Evolutionary conservation across 2,329 filamentous ascomycete species (phyloP), one percentile per base, ranked within the genome.

Genomic region (Microdochium trichocladiopsis): DNA sequence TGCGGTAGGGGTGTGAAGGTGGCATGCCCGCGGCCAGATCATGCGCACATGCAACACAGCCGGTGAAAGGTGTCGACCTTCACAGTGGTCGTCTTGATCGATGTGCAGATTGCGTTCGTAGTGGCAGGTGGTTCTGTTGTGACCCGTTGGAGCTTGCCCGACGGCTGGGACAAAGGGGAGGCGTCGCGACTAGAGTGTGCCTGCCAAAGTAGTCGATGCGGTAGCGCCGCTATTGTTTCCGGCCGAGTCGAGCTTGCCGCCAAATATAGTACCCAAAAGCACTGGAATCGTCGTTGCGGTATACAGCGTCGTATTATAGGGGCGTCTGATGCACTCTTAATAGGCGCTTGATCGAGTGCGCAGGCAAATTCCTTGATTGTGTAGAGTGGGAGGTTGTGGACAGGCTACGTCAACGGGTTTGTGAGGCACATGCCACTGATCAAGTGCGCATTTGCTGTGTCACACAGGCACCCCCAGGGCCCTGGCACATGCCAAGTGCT

Each of bases 21-120:
- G 80, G 77, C 80, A 84, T 67, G 82, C 68, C 77, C 78, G 76
- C 68, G 67, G 68, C 55, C 61, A 62, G 57, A 55, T 60, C 63
- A 66, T 66, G 57, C 60, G 61, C 62, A 57, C 56, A 55, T 56
- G 50, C 49, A n/a, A 36, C 33, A 22, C 25, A n/a, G n/a, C 25
- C 28, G 28, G 25, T 36, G 25, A 50, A 4, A 22, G 23, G 33
- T 36, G 48, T 36, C 48, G 41, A 45, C 6, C 41, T 45, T 45
- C 6, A 45, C 41, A 8, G 18, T 18, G 41, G 41, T 18, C 22
- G 18, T 11, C 5, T 16, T 9, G 6, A 12, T 8, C 5, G 5
- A n/a, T 16, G 41, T 16, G 14, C 41, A 41, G 14, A 16, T 45
- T 45, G 41, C 16, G 8, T 21, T 45, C n/a, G 41, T 8, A 21